These are phyloP conservation scores for Zygosaccharomyces sapae DNA, from an alignment of 1,139 yeast genomes.

Conservation along the genomic window DNA sequence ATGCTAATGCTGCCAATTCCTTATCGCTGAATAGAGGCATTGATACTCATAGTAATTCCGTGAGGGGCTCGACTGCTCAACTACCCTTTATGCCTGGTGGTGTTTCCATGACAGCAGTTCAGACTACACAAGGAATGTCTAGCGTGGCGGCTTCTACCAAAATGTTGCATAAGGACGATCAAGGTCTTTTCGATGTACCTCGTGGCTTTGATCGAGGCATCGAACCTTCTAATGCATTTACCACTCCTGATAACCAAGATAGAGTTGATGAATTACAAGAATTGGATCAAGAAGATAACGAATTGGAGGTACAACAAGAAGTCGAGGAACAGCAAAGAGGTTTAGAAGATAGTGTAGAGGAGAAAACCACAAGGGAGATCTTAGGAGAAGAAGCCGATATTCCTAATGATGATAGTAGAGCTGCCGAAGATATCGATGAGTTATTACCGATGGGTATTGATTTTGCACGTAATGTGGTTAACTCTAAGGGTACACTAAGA, in stretches of 20 bases:
- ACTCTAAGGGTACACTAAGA: constrained; percentile 36
- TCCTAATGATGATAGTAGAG: constrained; percentile 2
- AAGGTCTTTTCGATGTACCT: constrained; percentile 78
- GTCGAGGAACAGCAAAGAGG: constrained; percentile 27
- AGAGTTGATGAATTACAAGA: constrained; percentile 25
- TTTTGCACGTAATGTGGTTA: constrained; percentile 42
- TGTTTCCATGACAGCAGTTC: constrained; percentile 40
- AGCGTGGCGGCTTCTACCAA: constrained; percentile 33
- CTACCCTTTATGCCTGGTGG: constrained; percentile 97
- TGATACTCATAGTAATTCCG: constrained; percentile 55
- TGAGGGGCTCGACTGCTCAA: constrained; percentile 68
- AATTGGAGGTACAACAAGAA: constrained; percentile 30
- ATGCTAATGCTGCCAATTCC: constrained; percentile 62
- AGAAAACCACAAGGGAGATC: constrained; percentile 20
- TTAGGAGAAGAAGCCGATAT: constrained; percentile 8
- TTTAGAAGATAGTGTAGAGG: constrained; percentile 31
- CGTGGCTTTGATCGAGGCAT: constrained; percentile 81
- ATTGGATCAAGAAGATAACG: constrained; percentile 32
- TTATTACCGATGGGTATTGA: constrained; percentile 65
- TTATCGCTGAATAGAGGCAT: constrained; percentile 67
- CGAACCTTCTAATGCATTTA: constrained; percentile 19
- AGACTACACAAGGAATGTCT: constrained; percentile 14
- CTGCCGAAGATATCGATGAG: constrained; percentile 55
- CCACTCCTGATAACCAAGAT: constrained; percentile 15
- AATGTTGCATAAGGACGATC: constrained; percentile 58